Evolutionary conservation across 352 stramenopile genomes (phyloP), one percentile per base, ranked within the genome.

Genomic region (Lagenidium sp.): DNA sequence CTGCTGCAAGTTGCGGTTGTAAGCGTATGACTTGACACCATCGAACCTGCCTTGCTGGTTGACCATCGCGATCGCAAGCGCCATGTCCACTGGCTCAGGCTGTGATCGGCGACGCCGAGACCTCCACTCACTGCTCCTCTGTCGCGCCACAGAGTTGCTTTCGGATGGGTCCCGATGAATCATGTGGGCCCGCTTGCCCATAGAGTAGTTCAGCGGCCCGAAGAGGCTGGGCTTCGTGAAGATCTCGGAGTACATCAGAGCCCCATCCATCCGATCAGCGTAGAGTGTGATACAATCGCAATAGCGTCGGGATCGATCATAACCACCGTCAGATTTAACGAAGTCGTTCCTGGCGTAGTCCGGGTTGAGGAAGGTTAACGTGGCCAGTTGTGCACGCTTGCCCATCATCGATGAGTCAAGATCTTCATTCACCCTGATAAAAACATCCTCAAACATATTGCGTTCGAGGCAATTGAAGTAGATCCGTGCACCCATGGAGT

Each of bases 1-100:
- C 8, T 6, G 41, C n/a, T 36, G 35, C 11, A 12, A 53, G 10
- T 35, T 49, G 26, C 62, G 66, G 29, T 81, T 82, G 56, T 75
- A 84, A 19, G 71, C 74, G 24, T 68, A 84, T 7, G 51, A 50
- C 25, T 56, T 44, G 11, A 87, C 71, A 18, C 75, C 75, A 0
- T 55, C 46, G 37, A 78, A 87, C 4, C 65, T 59, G 16, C 49
- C 74, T 18, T 63, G 54, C 30, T 82, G 68, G 29, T 86, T 86
- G 36, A 86, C 57, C 4, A 57, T 36, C 6, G 69, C 65, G 22
- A 78, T 60, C 7, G 74, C 74, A 11, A 65, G 19, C 41, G 84
- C 70, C 54, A 84, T 61, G 32, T 81, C 65, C 30, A 57, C 55
- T 10, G 48, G 52, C 7, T 20, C 3, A 48, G 31, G 16, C 48